Conservation (phyloP, 352 stramenopile species). For the Phytophthora niederhauseri region DNA sequence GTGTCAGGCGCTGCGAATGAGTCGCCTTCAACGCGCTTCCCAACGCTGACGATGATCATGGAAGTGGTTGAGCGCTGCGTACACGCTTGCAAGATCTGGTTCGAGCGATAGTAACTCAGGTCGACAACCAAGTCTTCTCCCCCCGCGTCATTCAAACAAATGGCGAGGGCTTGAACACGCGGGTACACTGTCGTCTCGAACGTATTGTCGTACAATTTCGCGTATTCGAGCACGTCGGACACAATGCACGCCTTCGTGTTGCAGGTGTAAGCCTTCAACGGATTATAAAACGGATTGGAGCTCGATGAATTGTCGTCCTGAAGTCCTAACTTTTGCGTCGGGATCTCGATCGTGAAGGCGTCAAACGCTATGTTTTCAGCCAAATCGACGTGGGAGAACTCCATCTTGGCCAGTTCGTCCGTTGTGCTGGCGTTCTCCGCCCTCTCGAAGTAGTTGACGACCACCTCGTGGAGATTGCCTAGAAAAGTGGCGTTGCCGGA, state of each 20-base stretch:
- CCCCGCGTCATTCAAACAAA: constrained; percentile 10
- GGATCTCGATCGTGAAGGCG: constrained; percentile 16
- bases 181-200: constrained; percentile 11
- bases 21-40: constrained; percentile 22
- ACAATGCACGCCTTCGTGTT: constrained; percentile 3
- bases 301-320: constrained; percentile 11
- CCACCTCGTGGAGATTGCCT: neutral
- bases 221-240: neutral
- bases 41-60: constrained; percentile 25
- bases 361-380: constrained; percentile 5
- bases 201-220: neutral
- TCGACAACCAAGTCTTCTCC: constrained; percentile 1
- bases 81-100: constrained; percentile 14
- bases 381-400: constrained; percentile 21
- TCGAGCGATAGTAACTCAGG: neutral
- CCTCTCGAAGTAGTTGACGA: neutral
- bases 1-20: neutral
- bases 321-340: constrained; percentile 1
- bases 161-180: constrained; percentile 21
- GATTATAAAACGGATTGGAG: constrained; percentile 3
- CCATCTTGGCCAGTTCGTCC: constrained; percentile 7
- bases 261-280: neutral
- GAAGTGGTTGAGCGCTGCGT: constrained; percentile 14
- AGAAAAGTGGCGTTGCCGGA: neutral
- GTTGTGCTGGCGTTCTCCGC: constrained; percentile 1